Conservation (phyloP, 1,139 yeast genomes). For the Sugiyamaella xylanicola region DNA sequence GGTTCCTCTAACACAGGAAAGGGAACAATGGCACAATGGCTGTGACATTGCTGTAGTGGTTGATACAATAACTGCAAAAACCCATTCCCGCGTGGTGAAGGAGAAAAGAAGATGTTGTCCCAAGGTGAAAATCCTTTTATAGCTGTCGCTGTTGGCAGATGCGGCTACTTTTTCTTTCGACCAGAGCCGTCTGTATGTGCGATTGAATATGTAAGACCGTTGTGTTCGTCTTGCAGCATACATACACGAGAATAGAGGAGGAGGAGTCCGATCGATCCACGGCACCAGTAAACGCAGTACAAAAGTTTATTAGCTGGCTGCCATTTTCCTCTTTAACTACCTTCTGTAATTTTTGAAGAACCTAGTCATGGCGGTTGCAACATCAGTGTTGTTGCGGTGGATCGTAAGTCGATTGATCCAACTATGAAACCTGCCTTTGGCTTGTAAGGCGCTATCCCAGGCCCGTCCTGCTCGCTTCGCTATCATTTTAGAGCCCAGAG, state of each 20-base stretch:
- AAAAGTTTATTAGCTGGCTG: neutral
- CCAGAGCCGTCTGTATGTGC: neutral
- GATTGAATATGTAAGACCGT: neutral
- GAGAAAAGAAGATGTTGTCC: neutral
- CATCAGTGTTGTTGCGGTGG: conserved; percentile 4
- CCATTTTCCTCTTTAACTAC: neutral
- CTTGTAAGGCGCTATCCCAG: neutral
- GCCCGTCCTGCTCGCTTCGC: neutral
- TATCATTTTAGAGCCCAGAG: neutral
- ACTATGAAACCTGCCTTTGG: neutral
- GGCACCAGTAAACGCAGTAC: neutral
- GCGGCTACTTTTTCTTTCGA: neutral
- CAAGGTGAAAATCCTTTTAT: conserved; percentile 7
- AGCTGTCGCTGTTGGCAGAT: neutral
- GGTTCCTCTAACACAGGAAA: conserved; percentile 16
- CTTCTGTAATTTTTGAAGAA: neutral
- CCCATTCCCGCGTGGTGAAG: conserved; percentile 17
- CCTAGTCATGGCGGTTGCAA: neutral
- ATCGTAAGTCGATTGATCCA: conserved; percentile 11
- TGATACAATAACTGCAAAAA: conserved; percentile 22
- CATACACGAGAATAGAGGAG: neutral
- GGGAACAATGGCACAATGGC: neutral
- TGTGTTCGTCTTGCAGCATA: neutral
- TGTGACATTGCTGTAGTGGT: conserved; percentile 20
- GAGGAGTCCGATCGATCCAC: neutral